phyloP scores from a whole-genome alignment of 179 eudicot genomes.

The Silene noctiflora region DNA sequence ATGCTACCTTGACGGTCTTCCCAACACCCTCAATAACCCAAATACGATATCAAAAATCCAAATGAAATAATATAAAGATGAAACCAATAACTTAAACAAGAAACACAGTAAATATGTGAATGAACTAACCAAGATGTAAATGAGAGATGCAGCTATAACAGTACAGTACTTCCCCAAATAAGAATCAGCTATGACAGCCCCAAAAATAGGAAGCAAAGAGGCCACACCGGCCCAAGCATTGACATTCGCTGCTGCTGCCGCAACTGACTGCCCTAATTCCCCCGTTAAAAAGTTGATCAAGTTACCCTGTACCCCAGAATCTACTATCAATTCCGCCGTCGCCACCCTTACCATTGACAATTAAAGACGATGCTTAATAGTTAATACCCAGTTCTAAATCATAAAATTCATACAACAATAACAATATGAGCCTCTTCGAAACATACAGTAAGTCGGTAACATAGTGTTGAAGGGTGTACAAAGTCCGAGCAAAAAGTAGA shows the following conservation, averaged over 20 bases:
- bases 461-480: too few relatives aligned
- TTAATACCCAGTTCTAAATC: not conserved
- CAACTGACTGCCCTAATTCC: constrained; percentile 46
- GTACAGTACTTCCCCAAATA: constrained; percentile 46
- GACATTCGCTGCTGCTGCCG: constrained; percentile 44
- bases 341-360: constrained; percentile 35
- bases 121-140: constrained; percentile 41
- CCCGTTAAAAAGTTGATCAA: constrained; percentile 46
- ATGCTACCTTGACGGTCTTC: not conserved
- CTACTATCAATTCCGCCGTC: constrained; percentile 53
- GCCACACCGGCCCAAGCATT: constrained; percentile 51
- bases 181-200: constrained; percentile 57
- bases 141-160: constrained; percentile 36
- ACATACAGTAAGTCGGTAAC: too few relatives aligned
- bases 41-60: not conserved
- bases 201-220: constrained; percentile 41
- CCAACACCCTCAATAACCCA: not conserved
- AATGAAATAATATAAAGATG: not conserved
- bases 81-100: not conserved
- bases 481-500: too few relatives aligned
- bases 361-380: not conserved
- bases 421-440: too few relatives aligned
- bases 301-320: constrained; percentile 39
- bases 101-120: not conserved
- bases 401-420: too few relatives aligned